Evolutionary conservation across 768 basidiomycete genomes (phyloP).

Genomic region (Tulasnella sp.): DNA sequence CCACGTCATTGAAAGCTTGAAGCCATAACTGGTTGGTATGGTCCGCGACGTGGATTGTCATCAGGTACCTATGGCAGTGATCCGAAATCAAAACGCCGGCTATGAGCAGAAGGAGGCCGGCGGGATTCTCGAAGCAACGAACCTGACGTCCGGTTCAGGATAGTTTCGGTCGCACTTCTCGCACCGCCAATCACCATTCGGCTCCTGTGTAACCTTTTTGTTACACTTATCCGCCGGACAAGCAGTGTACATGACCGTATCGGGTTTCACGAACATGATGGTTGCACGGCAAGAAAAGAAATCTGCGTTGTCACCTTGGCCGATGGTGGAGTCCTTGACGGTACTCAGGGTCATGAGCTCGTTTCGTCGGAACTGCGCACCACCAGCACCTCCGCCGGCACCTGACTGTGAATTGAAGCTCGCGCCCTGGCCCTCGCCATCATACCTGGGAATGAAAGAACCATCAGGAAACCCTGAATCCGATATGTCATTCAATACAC

Average conservation of each 20-base stretch:
- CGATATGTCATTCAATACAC: constrained; percentile 18
- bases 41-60: constrained; percentile 84
- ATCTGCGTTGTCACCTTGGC: constrained; percentile 67
- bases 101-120: neutral
- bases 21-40: constrained; percentile 86
- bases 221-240: constrained; percentile 73
- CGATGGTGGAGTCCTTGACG: constrained; percentile 69
- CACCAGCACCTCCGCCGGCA: constrained; percentile 34
- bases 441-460: constrained; percentile 44
- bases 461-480: neutral
- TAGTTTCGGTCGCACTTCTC: constrained; percentile 81
- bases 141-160: constrained; percentile 74
- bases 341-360: constrained; percentile 68
- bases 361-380: constrained; percentile 52
- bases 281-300: constrained; percentile 77
- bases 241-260: constrained; percentile 83
- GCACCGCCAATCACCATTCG: constrained; percentile 68
- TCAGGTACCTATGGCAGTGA: constrained; percentile 51
- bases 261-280: constrained; percentile 76
- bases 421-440: constrained; percentile 52
- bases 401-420: constrained; percentile 61
- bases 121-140: constrained; percentile 27
- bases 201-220: constrained; percentile 76
- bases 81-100: neutral
- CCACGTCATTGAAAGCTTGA: constrained; percentile 92